phyloP scores from a whole-genome alignment of 306 rosid species.

The Hippophae gyantsensis region DNA sequence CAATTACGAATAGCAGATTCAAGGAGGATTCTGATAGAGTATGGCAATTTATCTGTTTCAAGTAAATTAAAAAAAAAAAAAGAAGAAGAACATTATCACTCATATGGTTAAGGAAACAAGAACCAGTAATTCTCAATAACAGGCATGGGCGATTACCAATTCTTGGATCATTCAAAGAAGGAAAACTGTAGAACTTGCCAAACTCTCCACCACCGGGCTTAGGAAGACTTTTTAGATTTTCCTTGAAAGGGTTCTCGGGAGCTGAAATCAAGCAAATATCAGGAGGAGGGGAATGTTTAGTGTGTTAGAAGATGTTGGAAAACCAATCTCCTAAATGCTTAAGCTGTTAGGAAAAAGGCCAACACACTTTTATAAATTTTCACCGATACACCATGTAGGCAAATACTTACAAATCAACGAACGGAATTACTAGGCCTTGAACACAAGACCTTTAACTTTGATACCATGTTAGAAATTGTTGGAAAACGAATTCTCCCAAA shows the following conservation, averaged over 20 bases:
- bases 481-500: no score
- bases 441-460: no score
- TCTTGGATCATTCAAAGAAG: conserved; percentile 84
- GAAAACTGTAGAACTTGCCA: conserved; percentile 88
- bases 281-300: no score
- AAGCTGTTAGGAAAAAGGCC: no score
- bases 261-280: conserved; percentile 30
- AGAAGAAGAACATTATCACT: conserved; percentile 17
- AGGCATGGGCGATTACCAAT: conserved; percentile 44
- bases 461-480: no score
- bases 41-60: conserved; percentile 61
- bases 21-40: conserved; percentile 62
- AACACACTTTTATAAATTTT: no score
- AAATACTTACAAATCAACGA: no score
- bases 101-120: not conserved
- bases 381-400: no score
- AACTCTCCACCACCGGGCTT: conserved; percentile 95
- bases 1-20: conserved; percentile 83
- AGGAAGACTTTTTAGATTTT: conserved; percentile 68
- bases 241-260: conserved; percentile 80
- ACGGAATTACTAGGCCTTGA: no score
- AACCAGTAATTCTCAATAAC: not conserved
- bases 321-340: no score
- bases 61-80: conserved; percentile 11
- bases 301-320: no score